Base-by-base conservation (phyloP, 2,329 filamentous ascomycete genomes). In the Ilyonectria robusta region DNA sequence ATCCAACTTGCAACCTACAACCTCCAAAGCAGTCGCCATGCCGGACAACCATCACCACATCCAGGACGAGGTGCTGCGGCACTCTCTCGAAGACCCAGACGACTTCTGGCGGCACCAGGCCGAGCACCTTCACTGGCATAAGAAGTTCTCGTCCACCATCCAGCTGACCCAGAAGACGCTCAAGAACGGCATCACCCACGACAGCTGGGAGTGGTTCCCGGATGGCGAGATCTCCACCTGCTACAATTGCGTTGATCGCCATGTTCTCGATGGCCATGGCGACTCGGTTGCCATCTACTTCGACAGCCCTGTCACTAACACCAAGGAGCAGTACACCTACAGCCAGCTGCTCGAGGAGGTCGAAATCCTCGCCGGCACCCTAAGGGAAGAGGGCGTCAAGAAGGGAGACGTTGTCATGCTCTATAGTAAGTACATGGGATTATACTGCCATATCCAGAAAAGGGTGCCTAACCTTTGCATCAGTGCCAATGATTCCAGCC, bases 401-500 rank as follows among this genome's bases (percentile, higher is more conserved):
- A 94, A 89, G 80, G 94, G 95, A 1, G 93, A 98, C 82, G 92
- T 96, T 1, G 94, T 98, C 6, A 86, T 98, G 70, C 88, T 98
- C 31, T 98, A 98, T 81, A 97, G 92, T 93, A 81, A 78, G 89
- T 80, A 35, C 35, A 7, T 44, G 13, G 23, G 13, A 19, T 44
- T n/a, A 48, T 6, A 2, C n/a, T 26, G 17, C 13, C 9, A 11
- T n/a, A 11, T 11, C 31, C 17, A 11, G 7, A 29, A 17, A 35
- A 26, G 47, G 31, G 50, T 17, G n/a, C 13, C 63, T 67, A 21
- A 65, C 46, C 21, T 19, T n/a, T 21, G 2, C 31, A 26, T 26
- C 70, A 94, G 92, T 98, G 95, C 95, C 95, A 61, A 98, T 98
- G 95, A 94, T 98, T 48, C 95, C 95, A 1, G 91, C 94, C 0